These are phyloP conservation scores for Pichia insulana DNA, from an alignment of 805 yeast genomes.

Conservation along the genomic window DNA sequence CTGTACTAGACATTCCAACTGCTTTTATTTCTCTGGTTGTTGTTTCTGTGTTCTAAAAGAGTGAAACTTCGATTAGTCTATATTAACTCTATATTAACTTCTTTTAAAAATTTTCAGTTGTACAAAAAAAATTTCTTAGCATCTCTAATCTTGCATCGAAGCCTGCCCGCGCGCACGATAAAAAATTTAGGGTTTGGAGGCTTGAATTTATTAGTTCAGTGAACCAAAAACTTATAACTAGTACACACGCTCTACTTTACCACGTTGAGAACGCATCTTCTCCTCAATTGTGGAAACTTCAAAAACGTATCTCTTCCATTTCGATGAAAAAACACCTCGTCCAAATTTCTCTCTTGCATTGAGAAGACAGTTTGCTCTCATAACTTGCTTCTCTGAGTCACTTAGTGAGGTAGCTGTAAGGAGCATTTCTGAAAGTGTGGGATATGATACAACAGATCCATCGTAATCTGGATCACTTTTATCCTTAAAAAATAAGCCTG, in stretches of 20 bases:
- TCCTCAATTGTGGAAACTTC: conserved; percentile 15
- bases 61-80: no score
- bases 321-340: conserved; percentile 15
- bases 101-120: no score
- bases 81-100: no score
- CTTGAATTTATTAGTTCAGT: no score
- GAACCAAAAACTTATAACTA: no score
- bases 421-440: conserved; percentile 42
- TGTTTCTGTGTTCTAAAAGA: no score
- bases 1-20: conserved; percentile 1
- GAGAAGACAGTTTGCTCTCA: conserved; percentile 18
- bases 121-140: no score
- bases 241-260: conserved; percentile 25
- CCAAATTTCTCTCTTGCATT: conserved; percentile 24
- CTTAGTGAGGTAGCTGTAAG: conserved; percentile 20
- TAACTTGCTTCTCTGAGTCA: conserved; percentile 8
- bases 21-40: no score
- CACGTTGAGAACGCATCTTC: conserved; percentile 17
- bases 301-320: conserved; percentile 17
- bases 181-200: no score
- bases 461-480: conserved; percentile 57
- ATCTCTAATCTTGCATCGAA: no score
- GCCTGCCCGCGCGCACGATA: no score
- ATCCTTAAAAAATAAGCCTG: conserved; percentile 78
- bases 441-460: conserved; percentile 13